A percentile compares a stretch with the other conserved stretches of the same genome.
Evolutionary conservation across 129 eudicot species (phyloP).

Genomic region (Cynara cardunculus): DNA sequence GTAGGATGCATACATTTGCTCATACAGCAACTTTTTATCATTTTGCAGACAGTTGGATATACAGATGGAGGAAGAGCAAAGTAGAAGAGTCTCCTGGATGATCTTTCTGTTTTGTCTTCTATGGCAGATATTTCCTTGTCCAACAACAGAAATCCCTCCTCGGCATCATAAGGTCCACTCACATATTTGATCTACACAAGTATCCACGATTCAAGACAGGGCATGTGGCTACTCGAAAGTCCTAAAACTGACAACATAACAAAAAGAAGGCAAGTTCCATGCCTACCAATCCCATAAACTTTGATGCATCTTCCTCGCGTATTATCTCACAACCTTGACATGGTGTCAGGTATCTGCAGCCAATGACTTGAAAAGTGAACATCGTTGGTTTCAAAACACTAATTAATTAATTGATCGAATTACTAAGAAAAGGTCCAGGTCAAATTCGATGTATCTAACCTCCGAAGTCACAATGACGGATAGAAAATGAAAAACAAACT

Average conservation of each 20-base stretch:
- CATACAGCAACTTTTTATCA: constrained; percentile 53
- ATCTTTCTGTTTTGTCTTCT: constrained; percentile 35
- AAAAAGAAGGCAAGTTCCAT: neutral
- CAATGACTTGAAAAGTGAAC: constrained; percentile 7
- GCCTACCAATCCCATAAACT: constrained; percentile 68
- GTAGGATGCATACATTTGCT: constrained; percentile 47
- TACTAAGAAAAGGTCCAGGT: neutral
- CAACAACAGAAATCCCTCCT: constrained; percentile 55
- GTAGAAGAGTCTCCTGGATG: constrained; percentile 71
- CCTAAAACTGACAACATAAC: neutral
- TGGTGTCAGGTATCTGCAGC: constrained; percentile 59
- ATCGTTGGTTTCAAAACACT: neutral
- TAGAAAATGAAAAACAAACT: no score
- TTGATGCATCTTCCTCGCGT: constrained; percentile 45
- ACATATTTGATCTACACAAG: constrained; percentile 59
- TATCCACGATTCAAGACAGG: neutral
- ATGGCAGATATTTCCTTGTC: constrained; percentile 64
- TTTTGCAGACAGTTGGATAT: constrained; percentile 77
- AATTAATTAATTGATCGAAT: neutral
- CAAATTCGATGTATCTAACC: neutral
- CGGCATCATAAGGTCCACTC: constrained; percentile 60
- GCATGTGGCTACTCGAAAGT: neutral
- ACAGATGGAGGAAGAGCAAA: constrained; percentile 89
- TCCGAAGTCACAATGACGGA: no score
- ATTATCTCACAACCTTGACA: constrained; percentile 40